phyloP scores from a whole-genome alignment of 345 rosid genomes.

The Nasturtium officinale region DNA sequence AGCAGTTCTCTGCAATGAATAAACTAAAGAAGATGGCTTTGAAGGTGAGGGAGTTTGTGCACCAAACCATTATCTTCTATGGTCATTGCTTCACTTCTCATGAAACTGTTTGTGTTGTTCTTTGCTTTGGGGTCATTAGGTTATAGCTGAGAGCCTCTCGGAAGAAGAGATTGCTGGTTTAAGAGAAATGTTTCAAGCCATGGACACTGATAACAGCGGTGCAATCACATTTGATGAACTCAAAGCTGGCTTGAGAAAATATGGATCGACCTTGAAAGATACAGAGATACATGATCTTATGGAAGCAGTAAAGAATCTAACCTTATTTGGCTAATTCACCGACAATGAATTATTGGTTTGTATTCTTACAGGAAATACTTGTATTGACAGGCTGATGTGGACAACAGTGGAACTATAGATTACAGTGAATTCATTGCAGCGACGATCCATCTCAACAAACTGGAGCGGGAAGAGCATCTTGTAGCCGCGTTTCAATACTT shows the following conservation, averaged over 20 bases:
- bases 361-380: neutral
- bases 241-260: conserved; percentile 88
- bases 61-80: neutral
- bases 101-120: conserved; percentile 14
- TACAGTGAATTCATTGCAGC: conserved; percentile 99
- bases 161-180: conserved; percentile 99
- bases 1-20: conserved; percentile 98
- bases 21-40: conserved; percentile 98
- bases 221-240: conserved; percentile 98
- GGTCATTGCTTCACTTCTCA: conserved; percentile 8
- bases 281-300: conserved; percentile 93
- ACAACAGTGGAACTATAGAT: conserved; percentile 97
- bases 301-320: conserved; percentile 72
- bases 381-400: conserved; percentile 86
- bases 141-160: conserved; percentile 97
- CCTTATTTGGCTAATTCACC: neutral
- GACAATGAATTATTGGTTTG: neutral
- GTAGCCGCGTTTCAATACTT: conserved; percentile 92
- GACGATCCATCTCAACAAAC: conserved; percentile 90
- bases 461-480: conserved; percentile 97
- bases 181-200: conserved; percentile 83
- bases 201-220: conserved; percentile 97
- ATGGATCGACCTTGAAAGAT: conserved; percentile 93
- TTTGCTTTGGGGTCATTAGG: conserved; percentile 51
- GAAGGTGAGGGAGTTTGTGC: conserved; percentile 53